Base-by-base conservation (phyloP, 129 eudicot species). In the Scalesia atractyloides region DNA sequence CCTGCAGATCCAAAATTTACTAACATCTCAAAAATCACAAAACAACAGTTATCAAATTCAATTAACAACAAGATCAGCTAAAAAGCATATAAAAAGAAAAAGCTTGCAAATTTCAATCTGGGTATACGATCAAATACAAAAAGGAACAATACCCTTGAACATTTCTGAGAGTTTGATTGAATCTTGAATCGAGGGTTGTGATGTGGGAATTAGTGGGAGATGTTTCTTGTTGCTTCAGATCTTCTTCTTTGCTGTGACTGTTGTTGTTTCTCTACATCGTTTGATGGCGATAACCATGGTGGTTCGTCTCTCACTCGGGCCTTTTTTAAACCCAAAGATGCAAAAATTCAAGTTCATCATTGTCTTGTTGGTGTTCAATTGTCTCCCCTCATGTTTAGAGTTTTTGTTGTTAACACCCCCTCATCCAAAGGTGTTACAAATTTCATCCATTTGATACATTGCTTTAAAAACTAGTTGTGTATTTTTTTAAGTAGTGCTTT, bases 151-250 rank as follows among this genome's bases (percentile, higher is more conserved):
- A 88, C 95, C 96, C 96, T 81, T 88, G 91, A 85, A 91, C 96
- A 88, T 82, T 91, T 68, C 88, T 73, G 53, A 92, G 96, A 56
- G 96, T 92, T 82, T 92, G 97, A 67, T 92, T 92, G 83, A 92
- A 91, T 86, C 97, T 85, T 78, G 97, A 91, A 88, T 91, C 97
- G 17, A 84, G 82, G 84, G 73, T 73, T 58, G 87, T 70, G 63
- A 68, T 60, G 26, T 83, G 76, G 8, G 88, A 67, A 70, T 71
- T 64, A 70, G 61, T 78, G 11, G 80, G 64, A 46, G 85, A 64
- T 47, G 77, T 33, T 10, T 71, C 69, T 41, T 78, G 73, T 41
- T 78, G 73, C 78, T 73, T 69, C 34, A 34, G 80, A 76, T 88
- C 89, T 15, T 89, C 85, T 26, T 69, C 81, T 66, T 75, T 57